phyloP scores from a whole-genome alignment of 805 yeast species.

The Starmerella bacillaris region DNA sequence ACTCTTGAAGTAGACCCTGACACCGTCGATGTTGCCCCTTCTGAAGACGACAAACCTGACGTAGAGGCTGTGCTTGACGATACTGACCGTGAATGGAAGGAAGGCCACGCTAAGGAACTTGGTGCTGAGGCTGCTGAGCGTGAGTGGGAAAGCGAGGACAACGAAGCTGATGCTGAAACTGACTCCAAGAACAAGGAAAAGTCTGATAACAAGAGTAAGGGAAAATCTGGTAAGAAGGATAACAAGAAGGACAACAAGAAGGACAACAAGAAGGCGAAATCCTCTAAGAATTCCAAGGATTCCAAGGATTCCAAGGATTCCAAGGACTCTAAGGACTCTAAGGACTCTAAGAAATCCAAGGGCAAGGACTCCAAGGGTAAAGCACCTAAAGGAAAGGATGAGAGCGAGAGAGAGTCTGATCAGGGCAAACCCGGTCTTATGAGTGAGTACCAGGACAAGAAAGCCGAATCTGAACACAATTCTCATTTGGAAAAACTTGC shows the following conservation, averaged over 20 bases:
- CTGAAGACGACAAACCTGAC: neutral
- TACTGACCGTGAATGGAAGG: neutral
- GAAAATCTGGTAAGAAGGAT: neutral
- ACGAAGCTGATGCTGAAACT: neutral
- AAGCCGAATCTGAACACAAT: neutral
- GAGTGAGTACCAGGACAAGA: neutral
- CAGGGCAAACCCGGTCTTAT: neutral
- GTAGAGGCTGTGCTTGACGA: neutral
- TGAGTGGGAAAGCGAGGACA: neutral
- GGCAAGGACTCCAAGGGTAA: neutral
- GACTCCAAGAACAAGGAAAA: neutral
- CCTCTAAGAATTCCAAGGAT: neutral
- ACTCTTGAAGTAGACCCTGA: neutral
- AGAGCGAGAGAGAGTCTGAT: neutral
- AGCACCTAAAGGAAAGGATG: neutral
- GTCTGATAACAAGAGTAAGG: neutral
- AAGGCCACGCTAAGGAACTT: neutral
- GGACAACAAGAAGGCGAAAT: too few species aligned
- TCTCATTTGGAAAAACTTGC: slow-evolving; percentile 7
- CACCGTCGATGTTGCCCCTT: neutral
- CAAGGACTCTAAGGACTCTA: neutral
- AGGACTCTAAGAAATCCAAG: neutral
- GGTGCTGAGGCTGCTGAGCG: neutral
- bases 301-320: neutral
- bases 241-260: neutral